phyloP scores from a whole-genome alignment of 2,329 filamentous ascomycete species.

The Fusarium albidum region DNA sequence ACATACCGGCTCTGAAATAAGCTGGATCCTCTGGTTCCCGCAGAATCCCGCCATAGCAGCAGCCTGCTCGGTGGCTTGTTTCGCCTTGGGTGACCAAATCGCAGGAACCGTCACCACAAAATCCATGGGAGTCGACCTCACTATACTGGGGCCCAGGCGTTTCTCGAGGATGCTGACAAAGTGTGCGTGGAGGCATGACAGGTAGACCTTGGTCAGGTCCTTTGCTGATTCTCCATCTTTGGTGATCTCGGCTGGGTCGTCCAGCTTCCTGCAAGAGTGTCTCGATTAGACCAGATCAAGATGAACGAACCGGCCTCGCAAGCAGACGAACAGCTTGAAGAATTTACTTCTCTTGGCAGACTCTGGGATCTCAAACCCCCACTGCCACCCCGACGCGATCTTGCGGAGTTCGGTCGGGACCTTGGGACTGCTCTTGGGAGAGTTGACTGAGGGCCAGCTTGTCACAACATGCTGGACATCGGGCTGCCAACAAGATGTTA shows the following conservation, averaged over 20 bases:
- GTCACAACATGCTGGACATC: slow-evolving; percentile 53
- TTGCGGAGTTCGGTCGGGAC: slow-evolving; percentile 60
- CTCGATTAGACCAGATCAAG: slow-evolving; percentile 20
- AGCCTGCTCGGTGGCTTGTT: slow-evolving; percentile 55
- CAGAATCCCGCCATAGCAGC: slow-evolving; percentile 51
- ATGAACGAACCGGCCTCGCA: not conserved
- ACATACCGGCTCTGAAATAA: slow-evolving; percentile 58
- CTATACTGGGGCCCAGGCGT: slow-evolving; percentile 51
- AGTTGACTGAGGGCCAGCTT: slow-evolving; percentile 52
- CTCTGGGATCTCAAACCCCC: slow-evolving; percentile 59
- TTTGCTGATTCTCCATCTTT: slow-evolving; percentile 47
- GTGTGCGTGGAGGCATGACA: slow-evolving; percentile 57
- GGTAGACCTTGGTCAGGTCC: slow-evolving; percentile 51
- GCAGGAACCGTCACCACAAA: slow-evolving; percentile 67
- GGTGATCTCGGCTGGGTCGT: slow-evolving; percentile 42
- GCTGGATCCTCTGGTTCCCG: slow-evolving; percentile 51
- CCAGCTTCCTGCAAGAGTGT: slow-evolving; percentile 43
- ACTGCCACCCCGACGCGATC: slow-evolving; percentile 52
- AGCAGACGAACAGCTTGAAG: slow-evolving; percentile 58
- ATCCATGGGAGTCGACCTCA: slow-evolving; percentile 56
- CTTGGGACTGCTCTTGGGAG: slow-evolving; percentile 50
- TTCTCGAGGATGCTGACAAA: slow-evolving; percentile 54
- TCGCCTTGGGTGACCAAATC: slow-evolving; percentile 65
- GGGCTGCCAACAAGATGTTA: slow-evolving; percentile 43
- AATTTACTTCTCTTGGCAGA: slow-evolving; percentile 49